Conservation (phyloP, 73 alveolate genomes). For the Durusdinium trenchii region DNA sequence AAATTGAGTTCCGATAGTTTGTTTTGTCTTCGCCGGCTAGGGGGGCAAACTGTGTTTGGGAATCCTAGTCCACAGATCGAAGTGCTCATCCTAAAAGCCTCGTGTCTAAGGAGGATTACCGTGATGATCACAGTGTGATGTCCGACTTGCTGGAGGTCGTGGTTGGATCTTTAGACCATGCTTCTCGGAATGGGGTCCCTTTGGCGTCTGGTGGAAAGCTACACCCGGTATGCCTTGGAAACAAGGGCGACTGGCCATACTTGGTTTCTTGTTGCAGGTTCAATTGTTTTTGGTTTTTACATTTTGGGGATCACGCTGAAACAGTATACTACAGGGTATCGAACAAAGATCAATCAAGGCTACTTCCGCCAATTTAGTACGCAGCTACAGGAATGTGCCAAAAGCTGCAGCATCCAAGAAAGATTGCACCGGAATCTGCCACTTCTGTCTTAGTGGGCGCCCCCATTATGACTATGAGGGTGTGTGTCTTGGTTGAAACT, state of each 20-base stretch:
- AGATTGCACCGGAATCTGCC: not conserved
- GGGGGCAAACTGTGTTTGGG: not conserved
- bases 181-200: not conserved
- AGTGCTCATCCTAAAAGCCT: not conserved
- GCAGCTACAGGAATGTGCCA: not conserved
- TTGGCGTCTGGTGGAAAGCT: not conserved
- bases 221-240: not conserved
- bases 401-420: not conserved
- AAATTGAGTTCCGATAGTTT: not conserved
- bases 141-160: not conserved
- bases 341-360: no score
- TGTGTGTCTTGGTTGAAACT: not conserved
- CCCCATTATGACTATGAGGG: not conserved
- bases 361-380: not conserved
- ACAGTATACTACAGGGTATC: not conserved
- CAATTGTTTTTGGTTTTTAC: no score
- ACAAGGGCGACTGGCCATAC: not conserved
- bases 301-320: no score
- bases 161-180: not conserved
- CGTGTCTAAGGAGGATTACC: not conserved
- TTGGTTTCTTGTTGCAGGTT: not conserved
- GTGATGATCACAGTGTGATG: not conserved
- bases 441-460: not conserved
- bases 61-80: not conserved
- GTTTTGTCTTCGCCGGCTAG: not conserved